phyloP scores from a whole-genome alignment of 805 yeast species.

The Starmera caribaea region DNA sequence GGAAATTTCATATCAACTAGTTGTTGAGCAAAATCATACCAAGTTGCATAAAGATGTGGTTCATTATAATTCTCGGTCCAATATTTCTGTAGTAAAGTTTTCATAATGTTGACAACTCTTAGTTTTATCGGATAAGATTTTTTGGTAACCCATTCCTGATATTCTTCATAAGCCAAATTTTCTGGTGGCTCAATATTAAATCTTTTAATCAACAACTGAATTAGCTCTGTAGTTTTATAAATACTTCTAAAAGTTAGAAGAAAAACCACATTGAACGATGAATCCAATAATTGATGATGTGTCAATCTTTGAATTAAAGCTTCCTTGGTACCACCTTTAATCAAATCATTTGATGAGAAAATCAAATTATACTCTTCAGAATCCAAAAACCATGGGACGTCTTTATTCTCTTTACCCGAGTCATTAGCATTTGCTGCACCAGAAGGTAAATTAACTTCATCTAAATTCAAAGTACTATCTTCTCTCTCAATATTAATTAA shows the following conservation, averaged over 20 bases:
- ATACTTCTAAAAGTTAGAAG: constrained; percentile 70
- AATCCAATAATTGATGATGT: constrained; percentile 55
- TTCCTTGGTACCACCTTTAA: constrained; percentile 76
- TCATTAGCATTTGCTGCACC: constrained; percentile 15
- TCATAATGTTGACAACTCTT: constrained; percentile 59
- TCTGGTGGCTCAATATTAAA: constrained; percentile 77
- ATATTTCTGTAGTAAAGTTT: constrained; percentile 52
- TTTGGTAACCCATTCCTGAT: constrained; percentile 62
- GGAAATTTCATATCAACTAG: constrained; percentile 32
- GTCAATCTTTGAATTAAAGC: constrained; percentile 78
- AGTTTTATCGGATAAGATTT: constrained; percentile 60
- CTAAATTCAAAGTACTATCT: constrained; percentile 16
- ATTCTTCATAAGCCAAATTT: constrained; percentile 76
- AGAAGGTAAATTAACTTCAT: constrained; percentile 19
- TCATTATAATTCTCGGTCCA: constrained; percentile 60
- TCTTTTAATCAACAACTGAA: constrained; percentile 49
- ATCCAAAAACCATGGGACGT: constrained; percentile 64
- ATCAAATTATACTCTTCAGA: constrained; percentile 51
- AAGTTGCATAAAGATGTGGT: constrained; percentile 26
- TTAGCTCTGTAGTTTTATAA: constrained; percentile 53
- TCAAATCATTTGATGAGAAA: constrained; percentile 58
- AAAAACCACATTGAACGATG: constrained; percentile 58
- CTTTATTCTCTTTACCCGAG: constrained; percentile 16
- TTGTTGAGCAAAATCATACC: constrained; percentile 30
- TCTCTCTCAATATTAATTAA: constrained; percentile 40